Evolutionary conservation across 2,329 filamentous ascomycete genomes (phyloP), one percentile per base, ranked within the genome.

Genomic region (Aspergillus spinulosporus): DNA sequence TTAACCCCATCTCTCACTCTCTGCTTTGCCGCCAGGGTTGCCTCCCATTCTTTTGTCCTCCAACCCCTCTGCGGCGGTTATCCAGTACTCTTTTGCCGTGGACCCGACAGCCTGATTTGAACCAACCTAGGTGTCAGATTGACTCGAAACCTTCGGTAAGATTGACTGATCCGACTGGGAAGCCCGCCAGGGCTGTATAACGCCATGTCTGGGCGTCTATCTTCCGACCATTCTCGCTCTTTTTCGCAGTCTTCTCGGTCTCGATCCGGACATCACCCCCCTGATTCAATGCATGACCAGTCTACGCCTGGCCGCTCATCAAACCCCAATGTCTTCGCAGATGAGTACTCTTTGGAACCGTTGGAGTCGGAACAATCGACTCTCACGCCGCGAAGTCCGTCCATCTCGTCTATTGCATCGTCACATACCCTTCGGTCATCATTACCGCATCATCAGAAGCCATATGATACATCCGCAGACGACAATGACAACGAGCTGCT

Each of bases 241-340:
- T 62, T 66, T 34, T 71, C 69, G 46, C 66, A 59, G 54, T 69
- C 72, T 47, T 71, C 66, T 47, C 66, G 63, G 45, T 63, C 62
- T 28, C 64, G 59, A 21, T 54, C 57, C 34, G 64, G 63, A 5
- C 64, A 65, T 14, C 62, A 64, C 40, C 56, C 65, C 43, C 55
- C 58, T 49, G 69, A 71, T 39, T 61, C 67, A 59, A 68, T 68
- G 59, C 61, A 63, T 66, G 65, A 63, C 49, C 63, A 64, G 11
- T 70, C 70, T 12, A 58, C 52, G 44, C 67, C 69, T 54, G 60
- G 62, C 68, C 68, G 63, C 59, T 68, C 64, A 34, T 68, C 71
- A 43, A 74, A 76, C 59, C 71, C 73, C 46, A 74, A 80, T 64
- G 71, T 80, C 37, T 80, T 80, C 64, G 77, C 77, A 58, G 78